These are phyloP conservation scores for Globisporangium canariense DNA, from an alignment of 352 stramenopile species.

Conservation along the genomic window DNA sequence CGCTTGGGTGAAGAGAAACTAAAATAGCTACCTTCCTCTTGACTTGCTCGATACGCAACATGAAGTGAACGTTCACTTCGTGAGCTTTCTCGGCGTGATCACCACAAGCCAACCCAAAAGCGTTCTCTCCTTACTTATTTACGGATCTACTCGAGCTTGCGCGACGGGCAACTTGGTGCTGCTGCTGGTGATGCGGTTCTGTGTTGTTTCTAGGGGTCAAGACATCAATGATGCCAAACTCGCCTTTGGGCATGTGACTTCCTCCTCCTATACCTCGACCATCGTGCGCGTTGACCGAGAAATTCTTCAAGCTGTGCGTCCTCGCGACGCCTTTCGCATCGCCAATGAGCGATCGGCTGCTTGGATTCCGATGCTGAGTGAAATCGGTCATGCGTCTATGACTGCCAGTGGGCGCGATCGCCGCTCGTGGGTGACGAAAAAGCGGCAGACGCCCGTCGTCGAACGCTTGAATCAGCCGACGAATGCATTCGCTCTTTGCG, in stretches of 20 bases:
- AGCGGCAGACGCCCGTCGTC: conserved; percentile 40
- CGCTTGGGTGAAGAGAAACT: not conserved
- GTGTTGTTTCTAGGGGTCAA: conserved; percentile 9
- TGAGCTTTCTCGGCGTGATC: not conserved
- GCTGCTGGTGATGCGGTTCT: not conserved
- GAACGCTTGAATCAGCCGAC: conserved; percentile 37
- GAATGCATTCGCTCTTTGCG: conserved; percentile 43
- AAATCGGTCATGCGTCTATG: conserved; percentile 31
- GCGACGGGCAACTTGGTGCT: not conserved
- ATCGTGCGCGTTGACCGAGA: conserved; percentile 2
- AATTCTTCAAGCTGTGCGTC: conserved; percentile 18
- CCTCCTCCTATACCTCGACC: not conserved
- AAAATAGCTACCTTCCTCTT: conserved; percentile 2
- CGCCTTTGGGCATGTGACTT: conserved; percentile 18
- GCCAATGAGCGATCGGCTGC: not conserved
- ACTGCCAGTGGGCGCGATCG: not conserved
- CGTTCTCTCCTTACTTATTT: conserved; percentile 1
- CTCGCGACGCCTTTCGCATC: conserved; percentile 2
- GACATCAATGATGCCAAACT: conserved; percentile 25
- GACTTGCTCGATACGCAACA: not conserved
- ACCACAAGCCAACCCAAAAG: not conserved
- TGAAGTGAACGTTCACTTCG: not conserved
- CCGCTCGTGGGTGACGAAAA: conserved; percentile 21
- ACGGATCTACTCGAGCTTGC: conserved; percentile 5
- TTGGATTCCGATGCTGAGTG: conserved; percentile 7